phyloP scores from a whole-genome alignment of 495 filamentous ascomycete species.

The Aspergillus baeticus region DNA sequence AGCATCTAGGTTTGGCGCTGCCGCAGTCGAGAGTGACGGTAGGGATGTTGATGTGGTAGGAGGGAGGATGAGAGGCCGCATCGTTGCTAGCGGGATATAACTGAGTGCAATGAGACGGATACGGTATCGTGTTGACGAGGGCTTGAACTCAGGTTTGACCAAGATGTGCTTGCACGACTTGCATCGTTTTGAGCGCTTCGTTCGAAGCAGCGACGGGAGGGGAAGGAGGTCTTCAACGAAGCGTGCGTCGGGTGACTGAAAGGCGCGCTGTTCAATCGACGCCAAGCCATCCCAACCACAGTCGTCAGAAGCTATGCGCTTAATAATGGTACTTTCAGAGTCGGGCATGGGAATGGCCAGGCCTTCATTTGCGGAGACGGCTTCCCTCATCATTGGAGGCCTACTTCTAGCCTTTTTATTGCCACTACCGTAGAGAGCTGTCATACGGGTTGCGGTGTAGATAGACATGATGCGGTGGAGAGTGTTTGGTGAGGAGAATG shows the following conservation, averaged over 20 bases:
- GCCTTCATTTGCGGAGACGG: slow-evolving; percentile 65
- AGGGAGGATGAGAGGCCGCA: slow-evolving; percentile 55
- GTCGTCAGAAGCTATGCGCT: slow-evolving; percentile 40
- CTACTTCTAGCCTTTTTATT: slow-evolving; percentile 69
- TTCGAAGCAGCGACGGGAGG: slow-evolving; percentile 75
- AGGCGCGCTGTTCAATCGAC: slow-evolving; percentile 49
- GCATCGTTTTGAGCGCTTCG: slow-evolving; percentile 92
- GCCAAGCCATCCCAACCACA: slow-evolving; percentile 55
- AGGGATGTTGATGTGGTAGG: slow-evolving; percentile 23
- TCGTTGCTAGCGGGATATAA: slow-evolving; percentile 78
- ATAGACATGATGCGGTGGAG: slow-evolving; percentile 88
- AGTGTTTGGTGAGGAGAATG: slow-evolving; percentile 76
- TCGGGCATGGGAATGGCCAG: slow-evolving; percentile 53
- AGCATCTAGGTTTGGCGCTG: slow-evolving; percentile 39
- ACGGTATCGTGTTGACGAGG: slow-evolving; percentile 78
- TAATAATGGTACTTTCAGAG: slow-evolving; percentile 47
- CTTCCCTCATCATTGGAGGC: slow-evolving; percentile 74
- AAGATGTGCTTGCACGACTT: slow-evolving; percentile 91
- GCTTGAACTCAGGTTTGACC: slow-evolving; percentile 89
- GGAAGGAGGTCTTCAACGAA: slow-evolving; percentile 73
- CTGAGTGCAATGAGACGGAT: slow-evolving; percentile 86
- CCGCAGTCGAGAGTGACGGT: slow-evolving; percentile 9
- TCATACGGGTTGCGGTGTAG: slow-evolving; percentile 59
- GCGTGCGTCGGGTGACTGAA: slow-evolving; percentile 47
- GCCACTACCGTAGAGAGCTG: slow-evolving; percentile 43